Evolutionary conservation across 331 rosid genomes (phyloP).

Genomic region (Saraca asoca): DNA sequence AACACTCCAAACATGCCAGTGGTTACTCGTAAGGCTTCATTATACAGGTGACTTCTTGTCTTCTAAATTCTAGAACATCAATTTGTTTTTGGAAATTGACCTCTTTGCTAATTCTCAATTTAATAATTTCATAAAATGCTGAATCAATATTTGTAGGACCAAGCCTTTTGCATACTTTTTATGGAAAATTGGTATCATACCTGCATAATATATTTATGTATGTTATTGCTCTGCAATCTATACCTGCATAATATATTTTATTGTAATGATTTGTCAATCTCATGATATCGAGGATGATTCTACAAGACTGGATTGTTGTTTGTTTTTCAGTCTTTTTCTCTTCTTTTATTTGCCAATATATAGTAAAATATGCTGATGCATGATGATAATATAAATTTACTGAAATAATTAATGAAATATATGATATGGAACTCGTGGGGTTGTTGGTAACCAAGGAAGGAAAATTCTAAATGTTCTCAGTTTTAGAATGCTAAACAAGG

Average conservation of each 20-base stretch:
- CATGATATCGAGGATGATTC: too few species aligned
- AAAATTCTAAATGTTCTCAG: not conserved
- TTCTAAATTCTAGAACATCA: conserved; percentile 15
- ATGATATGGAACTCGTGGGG: not conserved
- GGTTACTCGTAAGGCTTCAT: conserved; percentile 99
- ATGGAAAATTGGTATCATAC: not conserved
- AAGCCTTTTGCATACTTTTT: conserved; percentile 1
- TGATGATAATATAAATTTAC: not conserved
- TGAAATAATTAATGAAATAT: too few species aligned
- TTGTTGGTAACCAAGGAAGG: not conserved
- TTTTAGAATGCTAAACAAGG: not conserved
- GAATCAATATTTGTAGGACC: not conserved
- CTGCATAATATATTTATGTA: not conserved
- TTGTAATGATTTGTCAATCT: too few species aligned
- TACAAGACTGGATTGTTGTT: not conserved
- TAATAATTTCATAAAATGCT: not conserved
- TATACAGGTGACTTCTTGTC: conserved; percentile 73
- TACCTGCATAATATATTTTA: not conserved
- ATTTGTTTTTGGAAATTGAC: conserved; percentile 6
- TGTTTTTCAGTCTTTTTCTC: not conserved
- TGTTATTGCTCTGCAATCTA: not conserved
- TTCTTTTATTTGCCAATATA: not conserved
- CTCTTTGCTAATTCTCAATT: conserved; percentile 12
- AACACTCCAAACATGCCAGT: conserved; percentile 99
- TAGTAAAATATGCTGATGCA: not conserved